phyloP scores from a whole-genome alignment of 75 land plant genomes.

The Picea glauca region DNA sequence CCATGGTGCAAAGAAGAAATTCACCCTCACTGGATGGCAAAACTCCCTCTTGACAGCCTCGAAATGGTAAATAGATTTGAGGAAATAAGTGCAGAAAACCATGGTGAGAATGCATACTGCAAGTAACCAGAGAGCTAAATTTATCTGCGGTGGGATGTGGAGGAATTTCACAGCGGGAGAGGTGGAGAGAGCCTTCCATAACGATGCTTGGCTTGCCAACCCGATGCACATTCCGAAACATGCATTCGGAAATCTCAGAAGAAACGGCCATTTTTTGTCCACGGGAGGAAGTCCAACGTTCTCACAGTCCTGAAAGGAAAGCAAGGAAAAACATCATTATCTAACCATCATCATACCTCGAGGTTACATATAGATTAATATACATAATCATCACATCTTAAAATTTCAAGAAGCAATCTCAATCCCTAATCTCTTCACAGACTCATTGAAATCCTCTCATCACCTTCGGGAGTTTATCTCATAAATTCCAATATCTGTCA shows the following conservation, averaged over 20 bases:
- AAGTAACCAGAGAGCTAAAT: slow-evolving; percentile 28
- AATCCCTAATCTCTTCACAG: no score
- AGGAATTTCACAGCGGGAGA: slow-evolving; percentile 18
- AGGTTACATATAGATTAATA: no score
- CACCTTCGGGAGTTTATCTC: no score
- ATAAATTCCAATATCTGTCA: no score
- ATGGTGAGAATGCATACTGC: slow-evolving; percentile 12
- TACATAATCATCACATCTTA: no score
- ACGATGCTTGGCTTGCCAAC: slow-evolving; percentile 30
- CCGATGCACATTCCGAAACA: slow-evolving; percentile 38
- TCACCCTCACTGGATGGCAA: slow-evolving; percentile 35
- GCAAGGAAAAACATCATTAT: no score
- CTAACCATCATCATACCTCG: no score
- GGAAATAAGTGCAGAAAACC: slow-evolving; percentile 13
- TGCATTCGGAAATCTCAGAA: slow-evolving; percentile 34
- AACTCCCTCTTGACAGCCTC: slow-evolving; percentile 39
- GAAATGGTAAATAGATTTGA: slow-evolving; percentile 20
- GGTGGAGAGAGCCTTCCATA: slow-evolving; percentile 28
- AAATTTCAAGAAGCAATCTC: no score
- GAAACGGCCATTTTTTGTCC: slow-evolving; percentile 18
- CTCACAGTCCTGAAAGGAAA: no score
- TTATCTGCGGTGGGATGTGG: slow-evolving; percentile 23
- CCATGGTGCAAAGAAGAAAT: slow-evolving; percentile 53
- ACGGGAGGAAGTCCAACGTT: no score
- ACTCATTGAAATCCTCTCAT: no score